Conservation (phyloP, 768 basidiomycete genomes). For the Rhizopogon salebrosus region DNA sequence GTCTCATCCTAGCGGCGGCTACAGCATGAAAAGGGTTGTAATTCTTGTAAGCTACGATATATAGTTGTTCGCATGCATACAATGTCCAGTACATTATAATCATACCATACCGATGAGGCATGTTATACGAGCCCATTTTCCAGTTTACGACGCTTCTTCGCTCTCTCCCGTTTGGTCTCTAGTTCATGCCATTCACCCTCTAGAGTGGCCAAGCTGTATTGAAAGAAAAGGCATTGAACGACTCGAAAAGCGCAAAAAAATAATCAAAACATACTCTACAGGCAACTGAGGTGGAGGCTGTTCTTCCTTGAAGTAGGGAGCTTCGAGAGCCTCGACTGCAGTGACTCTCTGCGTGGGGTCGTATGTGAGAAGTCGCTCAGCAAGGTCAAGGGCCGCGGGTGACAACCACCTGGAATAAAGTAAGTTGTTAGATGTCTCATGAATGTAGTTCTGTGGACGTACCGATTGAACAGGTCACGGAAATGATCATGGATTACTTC, state of each 20-base stretch:
- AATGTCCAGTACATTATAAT: constrained; percentile 24
- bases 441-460: constrained; percentile 11
- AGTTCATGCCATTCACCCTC: constrained; percentile 98
- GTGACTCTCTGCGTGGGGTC: constrained; percentile 74
- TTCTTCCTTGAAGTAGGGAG: constrained; percentile 83
- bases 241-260: background rate
- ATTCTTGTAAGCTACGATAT: constrained; percentile 7
- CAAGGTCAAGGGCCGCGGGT: constrained; percentile 81
- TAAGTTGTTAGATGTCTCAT: background rate
- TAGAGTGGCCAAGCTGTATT: constrained; percentile 61
- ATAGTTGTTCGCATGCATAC: constrained; percentile 10
- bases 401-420: constrained; percentile 66
- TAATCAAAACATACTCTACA: constrained; percentile 53
- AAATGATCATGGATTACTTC: constrained; percentile 72
- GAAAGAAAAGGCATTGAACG: constrained; percentile 1
- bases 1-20: constrained; percentile 42
- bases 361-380: constrained; percentile 74
- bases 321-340: constrained; percentile 74
- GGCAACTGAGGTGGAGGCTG: constrained; percentile 71
- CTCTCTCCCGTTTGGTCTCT: constrained; percentile 89
- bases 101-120: constrained; percentile 5
- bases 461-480: constrained; percentile 84
- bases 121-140: constrained; percentile 34
- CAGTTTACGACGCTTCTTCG: constrained; percentile 69
- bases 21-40: constrained; percentile 12